Percentiles rank a stretch among this genome's conserved stretches.
Conservation (phyloP, 768 basidiomycete genomes). For the Cystobasidium tubakii region DNA sequence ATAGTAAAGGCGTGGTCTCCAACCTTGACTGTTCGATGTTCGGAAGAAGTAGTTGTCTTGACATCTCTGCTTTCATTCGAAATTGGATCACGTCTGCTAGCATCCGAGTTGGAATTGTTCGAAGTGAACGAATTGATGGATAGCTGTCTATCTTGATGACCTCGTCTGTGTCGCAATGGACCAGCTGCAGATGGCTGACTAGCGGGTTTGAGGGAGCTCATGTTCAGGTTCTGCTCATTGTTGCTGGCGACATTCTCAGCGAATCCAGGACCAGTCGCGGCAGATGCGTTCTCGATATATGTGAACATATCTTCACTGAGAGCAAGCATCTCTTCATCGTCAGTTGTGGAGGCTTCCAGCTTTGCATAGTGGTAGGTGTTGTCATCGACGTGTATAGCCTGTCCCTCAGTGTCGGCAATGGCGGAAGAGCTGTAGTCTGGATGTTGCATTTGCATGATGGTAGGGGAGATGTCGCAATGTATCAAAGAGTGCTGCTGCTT, state of each 20-base stretch:
- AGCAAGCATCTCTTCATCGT: neutral
- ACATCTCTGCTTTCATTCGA: neutral
- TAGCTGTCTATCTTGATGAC: constrained; percentile 3
- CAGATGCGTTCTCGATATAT: neutral
- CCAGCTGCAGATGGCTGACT: constrained; percentile 1
- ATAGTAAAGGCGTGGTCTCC: constrained; percentile 21
- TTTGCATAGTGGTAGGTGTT: neutral
- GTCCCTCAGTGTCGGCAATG: neutral
- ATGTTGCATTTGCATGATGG: neutral
- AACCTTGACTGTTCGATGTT: neutral
- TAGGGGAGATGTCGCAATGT: neutral
- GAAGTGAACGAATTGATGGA: neutral
- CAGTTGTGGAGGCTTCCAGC: neutral
- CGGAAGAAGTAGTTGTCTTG: neutral
- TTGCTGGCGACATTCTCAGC: neutral
- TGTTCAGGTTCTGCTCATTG: neutral
- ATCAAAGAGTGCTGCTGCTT: too few relatives aligned
- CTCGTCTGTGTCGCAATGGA: neutral
- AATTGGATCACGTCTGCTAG: neutral
- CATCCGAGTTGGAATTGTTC: neutral
- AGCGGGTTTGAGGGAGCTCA: neutral
- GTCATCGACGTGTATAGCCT: neutral
- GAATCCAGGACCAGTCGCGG: too few relatives aligned
- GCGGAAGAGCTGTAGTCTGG: neutral
- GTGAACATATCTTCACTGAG: neutral